Percentiles rank a stretch among this genome's conserved stretches.
phyloP scores from a whole-genome alignment of 495 filamentous ascomycete species.

The Recurvomyces mirabilis region DNA sequence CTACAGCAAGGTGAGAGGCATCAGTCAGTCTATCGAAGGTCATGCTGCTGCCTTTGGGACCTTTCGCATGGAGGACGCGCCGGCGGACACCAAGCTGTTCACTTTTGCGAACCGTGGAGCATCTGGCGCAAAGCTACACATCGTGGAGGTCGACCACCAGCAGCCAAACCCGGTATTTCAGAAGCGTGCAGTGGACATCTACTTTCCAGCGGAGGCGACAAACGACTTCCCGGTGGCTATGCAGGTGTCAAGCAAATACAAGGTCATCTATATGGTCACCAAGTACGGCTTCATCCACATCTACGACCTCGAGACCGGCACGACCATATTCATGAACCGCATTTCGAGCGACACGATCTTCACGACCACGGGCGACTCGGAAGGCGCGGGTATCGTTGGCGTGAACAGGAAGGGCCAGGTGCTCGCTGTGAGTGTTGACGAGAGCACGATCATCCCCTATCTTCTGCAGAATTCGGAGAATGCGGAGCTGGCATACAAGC shows the following conservation, averaged over 20 bases:
- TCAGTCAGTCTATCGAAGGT: slow-evolving; percentile 96
- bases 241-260: slow-evolving; percentile 92
- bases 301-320: slow-evolving; percentile 91
- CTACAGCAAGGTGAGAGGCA: slow-evolving; percentile 87
- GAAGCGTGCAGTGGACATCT: slow-evolving; percentile 95
- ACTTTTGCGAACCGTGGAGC: slow-evolving; percentile 86
- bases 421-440: slow-evolving; percentile 82
- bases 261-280: slow-evolving; percentile 89
- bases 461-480: slow-evolving; percentile 92
- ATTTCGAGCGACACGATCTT: slow-evolving; percentile 99
- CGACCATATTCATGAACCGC: slow-evolving; percentile 99
- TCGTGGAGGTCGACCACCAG: slow-evolving; percentile 94
- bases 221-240: slow-evolving; percentile 98
- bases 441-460: slow-evolving; percentile 81
- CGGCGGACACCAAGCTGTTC: slow-evolving; percentile 87
- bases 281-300: slow-evolving; percentile 99
- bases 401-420: slow-evolving; percentile 97
- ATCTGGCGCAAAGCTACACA: slow-evolving; percentile 87
- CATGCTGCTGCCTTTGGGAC: slow-evolving; percentile 94
- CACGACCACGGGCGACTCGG: slow-evolving; percentile 74
- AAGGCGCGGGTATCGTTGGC: slow-evolving; percentile 78
- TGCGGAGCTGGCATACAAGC: slow-evolving; percentile 79
- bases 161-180: slow-evolving; percentile 73
- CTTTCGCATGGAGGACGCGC: slow-evolving; percentile 73
- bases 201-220: slow-evolving; percentile 86